Conservation (phyloP, 1,139 yeast species). For the Arxiozyma telluris region DNA sequence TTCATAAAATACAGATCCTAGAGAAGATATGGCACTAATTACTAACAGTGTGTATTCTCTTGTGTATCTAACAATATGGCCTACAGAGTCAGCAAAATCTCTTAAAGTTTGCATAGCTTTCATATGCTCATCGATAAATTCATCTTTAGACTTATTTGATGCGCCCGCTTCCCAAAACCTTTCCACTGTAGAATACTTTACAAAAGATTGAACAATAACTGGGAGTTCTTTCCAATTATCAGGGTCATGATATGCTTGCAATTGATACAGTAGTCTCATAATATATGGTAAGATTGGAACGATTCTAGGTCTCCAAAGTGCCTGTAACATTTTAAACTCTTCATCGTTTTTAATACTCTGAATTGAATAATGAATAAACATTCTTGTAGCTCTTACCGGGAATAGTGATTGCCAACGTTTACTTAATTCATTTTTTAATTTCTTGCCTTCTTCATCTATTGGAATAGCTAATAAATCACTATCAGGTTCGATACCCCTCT, state of each 20-base stretch:
- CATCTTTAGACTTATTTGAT: conserved; percentile 86
- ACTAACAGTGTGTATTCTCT: conserved; percentile 92
- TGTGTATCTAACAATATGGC: conserved; percentile 89
- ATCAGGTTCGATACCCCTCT: conserved; percentile 67
- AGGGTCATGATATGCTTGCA: conserved; percentile 91
- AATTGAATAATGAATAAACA: conserved; percentile 88
- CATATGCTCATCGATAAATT: conserved; percentile 88
- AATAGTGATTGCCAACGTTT: conserved; percentile 91
- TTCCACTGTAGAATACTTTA: conserved; percentile 78
- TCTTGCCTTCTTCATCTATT: conserved; percentile 88
- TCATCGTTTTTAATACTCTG: conserved; percentile 76
- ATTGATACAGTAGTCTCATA: conserved; percentile 74
- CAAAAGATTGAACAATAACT: conserved; percentile 82
- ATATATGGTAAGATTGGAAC: conserved; percentile 89
- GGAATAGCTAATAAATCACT: conserved; percentile 67
- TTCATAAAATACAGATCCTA: conserved; percentile 82
- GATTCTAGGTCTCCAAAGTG: conserved; percentile 87
- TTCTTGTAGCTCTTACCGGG: conserved; percentile 92
- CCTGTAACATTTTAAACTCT: conserved; percentile 63
- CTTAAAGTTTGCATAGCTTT: conserved; percentile 87
- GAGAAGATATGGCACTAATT: conserved; percentile 78
- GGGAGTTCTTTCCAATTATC: conserved; percentile 85
- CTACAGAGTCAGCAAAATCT: conserved; percentile 98
- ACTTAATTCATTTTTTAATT: conserved; percentile 64
- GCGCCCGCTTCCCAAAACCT: conserved; percentile 99